Base-by-base conservation (phyloP, 805 yeast genomes). In the Saccharomycopsis sp. region DNA sequence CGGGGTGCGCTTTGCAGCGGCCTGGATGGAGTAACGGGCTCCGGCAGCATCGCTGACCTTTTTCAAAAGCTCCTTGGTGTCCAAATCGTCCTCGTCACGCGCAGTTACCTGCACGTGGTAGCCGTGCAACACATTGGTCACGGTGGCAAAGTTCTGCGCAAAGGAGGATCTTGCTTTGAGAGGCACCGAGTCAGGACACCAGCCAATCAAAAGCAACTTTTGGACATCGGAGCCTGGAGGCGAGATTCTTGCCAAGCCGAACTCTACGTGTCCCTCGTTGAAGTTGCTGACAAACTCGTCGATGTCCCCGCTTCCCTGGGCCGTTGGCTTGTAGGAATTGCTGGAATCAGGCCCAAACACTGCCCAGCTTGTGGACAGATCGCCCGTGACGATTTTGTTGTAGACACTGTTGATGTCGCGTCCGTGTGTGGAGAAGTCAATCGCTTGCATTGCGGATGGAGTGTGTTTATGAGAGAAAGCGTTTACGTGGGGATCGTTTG, bases 111-210 rank as follows among this genome's bases (percentile, higher is more conserved):
- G 97, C 56, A 94, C 91, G 69, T 94, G 99, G 73, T 92, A 94
- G 52, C 96, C 96, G 64, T 78, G 78, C 66, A 88, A 77, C 20
- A 82, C 75, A 59, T 78, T 82, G 24, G 91, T 81, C 20, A 88
- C 87, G 47, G 84, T 88, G 47, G 89, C 90, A 64, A 87, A 84
- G 70, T 87, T 88, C 60, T 82, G 73, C 24, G 92, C 91, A 72
- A 84, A 88, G 1, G 91, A 84, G 51, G 89, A 79, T 65, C 90
- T 80, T 24, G 85, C 77, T 68, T 84, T 87, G 67, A 76, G 78
- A 62, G 97, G 96, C 21, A 96, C 91, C 57, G 92, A 89, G 71
- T 94, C 98, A 4, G 99, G 99, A 73, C 96, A 89, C 97, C 97
- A 92, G 54, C 97, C 98, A 44, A 94, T 77, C 52, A 94, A 75